phyloP scores from a whole-genome alignment of 208 protist genomes.

The Crithidia mellificae region DNA sequence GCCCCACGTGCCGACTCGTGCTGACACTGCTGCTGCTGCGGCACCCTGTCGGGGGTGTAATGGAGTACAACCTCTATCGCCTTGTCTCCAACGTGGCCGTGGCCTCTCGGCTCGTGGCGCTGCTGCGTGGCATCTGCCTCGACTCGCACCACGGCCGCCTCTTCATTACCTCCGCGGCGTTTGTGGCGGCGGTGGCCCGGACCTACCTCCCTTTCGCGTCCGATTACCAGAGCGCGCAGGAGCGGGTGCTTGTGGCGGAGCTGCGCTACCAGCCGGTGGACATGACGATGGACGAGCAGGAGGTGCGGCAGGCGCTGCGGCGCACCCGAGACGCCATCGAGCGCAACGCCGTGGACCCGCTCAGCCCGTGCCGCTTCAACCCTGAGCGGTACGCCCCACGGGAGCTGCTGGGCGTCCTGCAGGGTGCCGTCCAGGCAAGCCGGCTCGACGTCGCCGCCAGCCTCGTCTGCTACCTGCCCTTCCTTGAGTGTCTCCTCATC shows the following conservation, averaged over 20 bases:
- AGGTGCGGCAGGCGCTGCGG: conserved; percentile 39
- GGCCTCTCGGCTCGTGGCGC: conserved; percentile 68
- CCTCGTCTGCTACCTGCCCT: conserved; percentile 64
- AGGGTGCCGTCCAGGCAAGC: conserved; percentile 52
- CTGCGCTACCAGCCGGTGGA: conserved; percentile 58
- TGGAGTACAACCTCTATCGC: conserved; percentile 81
- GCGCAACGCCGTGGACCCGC: conserved; percentile 27
- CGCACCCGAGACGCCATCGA: conserved; percentile 50
- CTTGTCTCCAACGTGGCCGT: conserved; percentile 74
- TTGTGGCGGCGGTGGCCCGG: conserved; percentile 54
- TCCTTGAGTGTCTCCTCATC: conserved; percentile 63
- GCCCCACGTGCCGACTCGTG: conserved; percentile 48
- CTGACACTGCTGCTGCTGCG: conserved; percentile 69
- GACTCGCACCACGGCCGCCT: conserved; percentile 41
- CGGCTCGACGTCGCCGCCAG: conserved; percentile 52
- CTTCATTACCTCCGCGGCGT: conserved; percentile 47
- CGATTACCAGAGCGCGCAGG: conserved; percentile 48
- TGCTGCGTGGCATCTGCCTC: conserved; percentile 74
- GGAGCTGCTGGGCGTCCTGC: conserved; percentile 70
- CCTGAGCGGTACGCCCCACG: conserved; percentile 55
- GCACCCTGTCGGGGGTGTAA: conserved; percentile 60
- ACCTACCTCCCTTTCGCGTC: conserved; percentile 49
- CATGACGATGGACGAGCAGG: conserved; percentile 22
- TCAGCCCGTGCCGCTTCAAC: conserved; percentile 37
- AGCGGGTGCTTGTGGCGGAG: conserved; percentile 63